phyloP scores from a whole-genome alignment of 2,329 filamentous ascomycete species.

The Ascosphaera apis region DNA sequence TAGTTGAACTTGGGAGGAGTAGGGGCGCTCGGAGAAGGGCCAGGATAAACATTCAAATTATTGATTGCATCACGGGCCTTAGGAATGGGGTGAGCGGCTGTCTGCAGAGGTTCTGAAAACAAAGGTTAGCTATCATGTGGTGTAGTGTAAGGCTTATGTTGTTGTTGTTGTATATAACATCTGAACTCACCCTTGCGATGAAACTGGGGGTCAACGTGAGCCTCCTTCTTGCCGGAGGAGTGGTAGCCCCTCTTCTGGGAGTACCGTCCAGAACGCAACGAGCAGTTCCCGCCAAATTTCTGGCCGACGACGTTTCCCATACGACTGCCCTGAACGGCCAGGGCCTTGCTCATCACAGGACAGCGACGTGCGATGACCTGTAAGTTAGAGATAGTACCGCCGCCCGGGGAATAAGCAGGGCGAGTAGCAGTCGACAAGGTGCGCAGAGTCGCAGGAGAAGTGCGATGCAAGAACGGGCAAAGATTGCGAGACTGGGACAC shows the following conservation, averaged over 20 bases:
- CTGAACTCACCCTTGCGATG: no score
- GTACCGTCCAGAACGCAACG: no score
- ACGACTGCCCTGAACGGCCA: constrained; percentile 50
- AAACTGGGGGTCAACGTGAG: constrained; percentile 42
- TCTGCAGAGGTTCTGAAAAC: no score
- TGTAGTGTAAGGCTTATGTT: no score
- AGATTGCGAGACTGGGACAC: constrained; percentile 88
- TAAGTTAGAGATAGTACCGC: constrained; percentile 89
- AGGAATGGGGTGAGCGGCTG: no score
- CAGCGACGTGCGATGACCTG: constrained; percentile 86
- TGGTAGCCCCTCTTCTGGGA: constrained; percentile 59
- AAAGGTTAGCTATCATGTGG: no score
- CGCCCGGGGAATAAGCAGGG: constrained; percentile 42
- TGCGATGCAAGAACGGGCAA: constrained; percentile 93
- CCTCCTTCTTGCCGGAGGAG: constrained; percentile 54
- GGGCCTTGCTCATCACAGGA: constrained; percentile 95
- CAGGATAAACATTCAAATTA: constrained; percentile 4
- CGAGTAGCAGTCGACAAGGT: constrained; percentile 51
- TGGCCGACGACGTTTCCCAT: constrained; percentile 12
- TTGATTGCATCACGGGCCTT: no score
- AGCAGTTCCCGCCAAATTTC: constrained; percentile 17
- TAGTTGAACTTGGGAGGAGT: constrained; percentile 39
- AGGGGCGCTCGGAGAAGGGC: constrained; percentile 23
- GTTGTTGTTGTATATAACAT: no score
- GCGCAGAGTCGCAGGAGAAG: constrained; percentile 73